These are phyloP conservation scores for Aspergillus biplanus DNA, from an alignment of 495 filamentous ascomycete species.

Conservation along the genomic window DNA sequence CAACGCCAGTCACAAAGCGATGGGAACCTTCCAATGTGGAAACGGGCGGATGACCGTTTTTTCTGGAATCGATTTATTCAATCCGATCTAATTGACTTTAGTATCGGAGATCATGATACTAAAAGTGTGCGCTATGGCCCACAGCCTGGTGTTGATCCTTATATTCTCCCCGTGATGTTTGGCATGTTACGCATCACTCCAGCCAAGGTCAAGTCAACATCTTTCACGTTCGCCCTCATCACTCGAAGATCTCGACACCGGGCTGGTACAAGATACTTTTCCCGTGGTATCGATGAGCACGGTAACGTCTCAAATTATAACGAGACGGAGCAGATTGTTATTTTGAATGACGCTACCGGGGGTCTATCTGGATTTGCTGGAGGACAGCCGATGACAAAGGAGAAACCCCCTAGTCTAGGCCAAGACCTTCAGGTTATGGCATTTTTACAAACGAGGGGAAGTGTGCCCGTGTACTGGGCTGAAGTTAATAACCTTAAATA, in stretches of 20 bases:
- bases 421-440: slow-evolving; percentile 85
- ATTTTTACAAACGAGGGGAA: slow-evolving; percentile 94
- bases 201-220: slow-evolving; percentile 78
- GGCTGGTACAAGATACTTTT: slow-evolving; percentile 91
- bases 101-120: slow-evolving; percentile 50
- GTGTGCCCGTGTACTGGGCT: slow-evolving; percentile 92
- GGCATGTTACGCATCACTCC: slow-evolving; percentile 88
- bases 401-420: slow-evolving; percentile 59
- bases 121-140: slow-evolving; percentile 59
- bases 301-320: slow-evolving; percentile 98
- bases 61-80: slow-evolving; percentile 97
- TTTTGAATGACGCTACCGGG: slow-evolving; percentile 77
- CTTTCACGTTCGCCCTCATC: slow-evolving; percentile 84
- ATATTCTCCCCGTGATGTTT: slow-evolving; percentile 92
- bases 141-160: slow-evolving; percentile 83
- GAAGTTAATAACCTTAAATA: slow-evolving; percentile 91
- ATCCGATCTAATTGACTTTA: slow-evolving; percentile 87
- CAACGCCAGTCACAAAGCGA: slow-evolving; percentile 84
- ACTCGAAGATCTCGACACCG: slow-evolving; percentile 83
- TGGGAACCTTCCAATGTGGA: slow-evolving; percentile 75
- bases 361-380: slow-evolving; percentile 82
- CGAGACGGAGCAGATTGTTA: slow-evolving; percentile 89
- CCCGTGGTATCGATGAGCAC: slow-evolving; percentile 86
- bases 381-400: slow-evolving; percentile 72
- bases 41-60: slow-evolving; percentile 92